These are phyloP conservation scores for Aspergillus persii DNA, from an alignment of 2,329 filamentous ascomycete species.

Conservation along the genomic window DNA sequence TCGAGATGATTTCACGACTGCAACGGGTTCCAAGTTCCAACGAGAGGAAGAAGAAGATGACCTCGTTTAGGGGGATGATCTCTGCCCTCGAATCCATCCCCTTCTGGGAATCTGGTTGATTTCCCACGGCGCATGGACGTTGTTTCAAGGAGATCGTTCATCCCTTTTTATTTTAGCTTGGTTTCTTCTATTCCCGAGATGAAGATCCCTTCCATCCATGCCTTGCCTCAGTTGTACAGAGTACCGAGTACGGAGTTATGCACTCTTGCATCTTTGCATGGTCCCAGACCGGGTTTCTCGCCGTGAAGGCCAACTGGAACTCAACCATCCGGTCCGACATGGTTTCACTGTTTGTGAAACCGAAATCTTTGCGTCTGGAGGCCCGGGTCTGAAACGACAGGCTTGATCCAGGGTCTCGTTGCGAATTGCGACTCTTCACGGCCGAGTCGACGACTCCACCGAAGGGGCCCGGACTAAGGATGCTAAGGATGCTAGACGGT, in stretches of 20 bases:
- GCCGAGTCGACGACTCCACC: neutral
- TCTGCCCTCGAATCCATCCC: neutral
- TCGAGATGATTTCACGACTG: neutral
- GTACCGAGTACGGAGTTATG: no score
- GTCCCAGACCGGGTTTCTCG: no score
- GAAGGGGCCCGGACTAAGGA: neutral
- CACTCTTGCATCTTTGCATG: no score
- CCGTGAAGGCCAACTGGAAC: no score
- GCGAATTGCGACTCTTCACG: neutral
- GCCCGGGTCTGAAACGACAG: neutral
- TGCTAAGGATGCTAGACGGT: neutral
- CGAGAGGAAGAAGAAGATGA: no score
- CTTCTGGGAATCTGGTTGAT: neutral
- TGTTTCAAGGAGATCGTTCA: neutral
- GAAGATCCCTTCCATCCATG: neutral
- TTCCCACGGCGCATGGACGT: neutral
- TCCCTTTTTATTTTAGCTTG: neutral
- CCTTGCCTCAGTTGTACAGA: no score
- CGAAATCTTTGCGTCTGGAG: neutral
- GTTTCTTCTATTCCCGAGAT: neutral
- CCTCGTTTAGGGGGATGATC: no score
- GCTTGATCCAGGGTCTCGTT: neutral
- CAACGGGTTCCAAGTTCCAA: neutral
- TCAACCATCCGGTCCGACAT: no score
- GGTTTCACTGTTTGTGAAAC: neutral